Percentiles rank a stretch among this genome's conserved stretches.
Evolutionary conservation across 2,329 filamentous ascomycete genomes (phyloP).

Genomic region (Sporothrix sp.): DNA sequence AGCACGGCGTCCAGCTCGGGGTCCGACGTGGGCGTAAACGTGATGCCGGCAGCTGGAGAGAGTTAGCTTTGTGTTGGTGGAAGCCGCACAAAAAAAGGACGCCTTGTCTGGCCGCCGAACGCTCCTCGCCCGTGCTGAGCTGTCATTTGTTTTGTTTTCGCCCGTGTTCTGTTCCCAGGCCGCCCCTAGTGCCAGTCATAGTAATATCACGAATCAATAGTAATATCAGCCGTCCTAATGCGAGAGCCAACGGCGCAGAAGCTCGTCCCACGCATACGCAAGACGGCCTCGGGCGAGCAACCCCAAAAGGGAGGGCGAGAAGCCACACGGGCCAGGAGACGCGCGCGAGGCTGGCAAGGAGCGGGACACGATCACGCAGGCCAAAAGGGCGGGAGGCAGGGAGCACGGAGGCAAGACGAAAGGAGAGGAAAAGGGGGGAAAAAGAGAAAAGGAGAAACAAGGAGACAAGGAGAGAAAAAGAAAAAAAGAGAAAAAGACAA

Average conservation of each 20-base stretch:
- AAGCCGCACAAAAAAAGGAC: background rate
- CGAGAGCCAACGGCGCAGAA: conserved; percentile 2
- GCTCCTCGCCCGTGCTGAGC: no score
- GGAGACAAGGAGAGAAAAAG: background rate
- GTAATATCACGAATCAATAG: conserved; percentile 7
- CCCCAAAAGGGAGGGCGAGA: background rate
- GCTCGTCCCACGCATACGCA: background rate
- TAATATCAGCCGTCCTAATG: conserved; percentile 8
- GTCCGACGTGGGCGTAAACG: conserved; percentile 43
- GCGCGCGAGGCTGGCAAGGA: no score
- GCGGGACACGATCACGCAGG: no score
- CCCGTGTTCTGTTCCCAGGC: conserved; percentile 6
- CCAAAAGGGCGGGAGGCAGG: no score
- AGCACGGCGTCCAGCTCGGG: conserved; percentile 45
- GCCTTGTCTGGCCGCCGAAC: no score
- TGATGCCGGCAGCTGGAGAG: conserved; percentile 29
- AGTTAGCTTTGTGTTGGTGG: no score
- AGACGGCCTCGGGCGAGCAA: no score
- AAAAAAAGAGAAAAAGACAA: background rate
- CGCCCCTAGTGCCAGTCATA: conserved; percentile 5
- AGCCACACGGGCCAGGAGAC: no score
- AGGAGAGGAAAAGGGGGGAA: background rate
- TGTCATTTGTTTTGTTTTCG: background rate
- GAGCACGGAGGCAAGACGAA: no score
- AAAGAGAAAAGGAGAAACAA: background rate